phyloP scores from a whole-genome alignment of 495 filamentous ascomycete genomes.

The Penicillium riverlandense region DNA sequence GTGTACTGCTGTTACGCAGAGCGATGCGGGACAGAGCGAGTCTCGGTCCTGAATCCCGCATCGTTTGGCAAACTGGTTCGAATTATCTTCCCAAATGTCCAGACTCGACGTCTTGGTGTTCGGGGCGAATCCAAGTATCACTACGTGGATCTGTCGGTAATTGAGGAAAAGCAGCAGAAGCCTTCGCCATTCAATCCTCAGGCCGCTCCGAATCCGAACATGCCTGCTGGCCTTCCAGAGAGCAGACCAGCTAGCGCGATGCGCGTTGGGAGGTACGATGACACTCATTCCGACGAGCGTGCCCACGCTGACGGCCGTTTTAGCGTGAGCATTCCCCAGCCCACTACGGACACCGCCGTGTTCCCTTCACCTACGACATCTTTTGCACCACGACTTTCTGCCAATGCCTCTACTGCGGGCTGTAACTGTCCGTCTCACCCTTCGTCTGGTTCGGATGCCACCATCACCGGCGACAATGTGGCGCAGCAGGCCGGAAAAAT shows the following conservation, averaged over 20 bases:
- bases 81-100: slow-evolving; percentile 89
- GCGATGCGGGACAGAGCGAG: slow-evolving; percentile 82
- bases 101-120: slow-evolving; percentile 85
- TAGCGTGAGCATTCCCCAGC: slow-evolving; percentile 39
- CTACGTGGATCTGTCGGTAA: slow-evolving; percentile 80
- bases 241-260: slow-evolving; percentile 18
- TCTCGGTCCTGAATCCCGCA: slow-evolving; percentile 88
- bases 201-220: slow-evolving; percentile 13
- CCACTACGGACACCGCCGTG: slow-evolving; percentile 56
- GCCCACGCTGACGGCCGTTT: slow-evolving; percentile 2
- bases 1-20: slow-evolving; percentile 92
- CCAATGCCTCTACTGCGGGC: slow-evolving; percentile 9
- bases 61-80: slow-evolving; percentile 96
- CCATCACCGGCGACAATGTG: slow-evolving; percentile 35
- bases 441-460: slow-evolving; percentile 11
- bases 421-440: slow-evolving; percentile 25
- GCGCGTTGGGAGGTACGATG: slow-evolving; percentile 28
- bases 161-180: slow-evolving; percentile 42
- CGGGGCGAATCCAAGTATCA: slow-evolving; percentile 98
- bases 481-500: slow-evolving; percentile 43
- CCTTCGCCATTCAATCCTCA: slow-evolving; percentile 21
- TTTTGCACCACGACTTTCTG: slow-evolving; percentile 25
- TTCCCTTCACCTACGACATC: slow-evolving; percentile 57
- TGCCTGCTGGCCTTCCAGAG: slow-evolving; percentile 10
- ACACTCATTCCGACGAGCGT: background rate